phyloP scores from a whole-genome alignment of 2,329 filamentous ascomycete species.

The Leptographium galeiforme region DNA sequence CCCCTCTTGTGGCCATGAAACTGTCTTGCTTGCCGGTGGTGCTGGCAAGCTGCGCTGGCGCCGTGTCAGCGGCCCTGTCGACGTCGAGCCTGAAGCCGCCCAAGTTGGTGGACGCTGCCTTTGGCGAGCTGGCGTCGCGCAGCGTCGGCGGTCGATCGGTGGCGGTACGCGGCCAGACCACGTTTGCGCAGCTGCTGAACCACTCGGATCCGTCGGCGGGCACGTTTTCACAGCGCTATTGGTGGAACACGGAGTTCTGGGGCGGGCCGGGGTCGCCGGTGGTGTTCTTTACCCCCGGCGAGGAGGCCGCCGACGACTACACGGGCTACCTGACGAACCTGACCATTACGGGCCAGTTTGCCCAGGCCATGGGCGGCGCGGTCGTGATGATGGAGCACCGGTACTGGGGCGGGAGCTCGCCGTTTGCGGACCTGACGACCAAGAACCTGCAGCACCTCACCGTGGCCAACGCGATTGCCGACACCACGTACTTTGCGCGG shows the following conservation, averaged over 20 bases:
- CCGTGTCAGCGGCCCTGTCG: neutral
- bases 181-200: constrained; percentile 27
- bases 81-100: neutral
- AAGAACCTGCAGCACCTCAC: constrained; percentile 26
- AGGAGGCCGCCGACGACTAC: constrained; percentile 21
- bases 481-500: constrained; percentile 26
- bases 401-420: constrained; percentile 28
- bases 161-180: neutral
- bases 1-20: no score
- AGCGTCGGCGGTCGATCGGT: neutral
- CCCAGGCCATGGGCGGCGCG: constrained; percentile 24
- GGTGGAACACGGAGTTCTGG: constrained; percentile 27
- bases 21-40: neutral
- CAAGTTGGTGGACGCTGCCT: neutral
- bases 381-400: constrained; percentile 28
- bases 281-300: constrained; percentile 27
- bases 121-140: neutral
- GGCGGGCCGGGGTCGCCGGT: constrained; percentile 26
- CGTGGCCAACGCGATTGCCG: constrained; percentile 26
- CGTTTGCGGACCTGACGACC: constrained; percentile 20
- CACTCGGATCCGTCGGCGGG: constrained; percentile 25
- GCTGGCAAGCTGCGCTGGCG: neutral
- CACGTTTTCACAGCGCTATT: constrained; percentile 28
- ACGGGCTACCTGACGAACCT: constrained; percentile 34
- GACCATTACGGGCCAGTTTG: constrained; percentile 24